Base-by-base conservation (phyloP, 805 yeast genomes). In the Wickerhamomyces ciferrii region DNA sequence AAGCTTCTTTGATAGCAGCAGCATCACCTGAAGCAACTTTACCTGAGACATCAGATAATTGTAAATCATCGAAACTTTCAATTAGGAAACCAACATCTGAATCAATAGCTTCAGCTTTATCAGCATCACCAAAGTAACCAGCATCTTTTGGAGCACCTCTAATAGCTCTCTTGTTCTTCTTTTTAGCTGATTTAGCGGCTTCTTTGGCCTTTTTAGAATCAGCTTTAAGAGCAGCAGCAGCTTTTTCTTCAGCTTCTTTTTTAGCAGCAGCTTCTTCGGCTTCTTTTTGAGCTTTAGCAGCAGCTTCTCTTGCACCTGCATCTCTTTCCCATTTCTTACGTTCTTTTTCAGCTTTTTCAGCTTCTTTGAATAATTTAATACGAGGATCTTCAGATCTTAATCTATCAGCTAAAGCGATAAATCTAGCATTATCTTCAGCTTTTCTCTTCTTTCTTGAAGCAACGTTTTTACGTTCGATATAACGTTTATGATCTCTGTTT, bases 401-500 rank as follows among this genome's bases (percentile, higher is more conserved):
- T 67, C 94, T 81, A 69, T 87, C 96, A 44, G 94, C 92, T 48
- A 89, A 71, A 61, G 86, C 89, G 55, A 85, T 80, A 53, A 92
- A 70, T 66, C 97, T 82, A 66, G 90, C 86, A 75, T 84, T 92
- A 71, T 94, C 99, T 65, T 94, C 97, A 63, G 92, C 90, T 85
- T 94, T 94, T 78, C 81, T 87, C 87, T 92, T 94, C 78, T 88
- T 87, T 77, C 99, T 87, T 48, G 95, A 88, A 56, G 96, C 90
- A 70, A 87, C 81, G 78, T 94, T 94, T 79, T 94, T 94, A 78
- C 92, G 89, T 75, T 94, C 99, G 58, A 91, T 84, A 77, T 89
- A 87, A 75, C 99, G 96, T 78, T 94, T 94, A 81, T 94, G 96
- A 69, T 94, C 99, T 79, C 99, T 90, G 83, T 94, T 94, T 51